Base-by-base conservation (phyloP, 2,329 filamentous ascomycete species). In the Lachnellula cervina region DNA sequence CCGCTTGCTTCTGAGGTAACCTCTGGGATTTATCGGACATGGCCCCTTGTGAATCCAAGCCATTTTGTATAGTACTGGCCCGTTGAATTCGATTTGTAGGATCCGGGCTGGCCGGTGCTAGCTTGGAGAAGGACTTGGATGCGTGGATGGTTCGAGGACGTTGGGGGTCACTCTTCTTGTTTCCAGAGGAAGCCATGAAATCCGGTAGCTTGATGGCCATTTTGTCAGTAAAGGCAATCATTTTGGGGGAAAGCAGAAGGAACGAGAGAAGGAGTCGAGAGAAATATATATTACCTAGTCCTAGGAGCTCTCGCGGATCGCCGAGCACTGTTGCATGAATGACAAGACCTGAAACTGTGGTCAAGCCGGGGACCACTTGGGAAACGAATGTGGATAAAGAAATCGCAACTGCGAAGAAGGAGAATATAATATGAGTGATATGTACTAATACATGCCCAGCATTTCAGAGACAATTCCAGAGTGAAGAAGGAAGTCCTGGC, bases 61-160 rank as follows among this genome's bases (percentile, higher is more conserved):
- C 65, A 66, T 68, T 68, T 52, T 66, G 65, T 8, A 69, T 61
- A 16, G 69, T 69, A 48, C 60, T 69, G 23, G 69, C 64, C 51
- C 66, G 55, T 42, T 64, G 62, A 40, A 46, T 59, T 57, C 66
- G 62, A 48, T 52, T 59, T 11, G 50, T 44, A 17, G 32, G 59
- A 34, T 61, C 61, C 25, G 65, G 59, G 48, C 58, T 64, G 5
- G 55, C 40, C 6, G 62, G 59, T 28, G 71, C 72, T 51, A 69
- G 60, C 50, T 68, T 68, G 43, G 71, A 67, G 54, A 74, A 74
- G 28, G 71, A 74, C 48, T 71, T 71, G 25, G 72, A 71, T n/a
- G 66, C 55, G 35, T 72, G 66, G 38, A 71, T 62, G 43, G 66
- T 67, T 40, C 66, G 64, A 56, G 68, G 70, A 45, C 66, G 63